Evolutionary conservation across 2,329 filamentous ascomycete species (phyloP).

Genomic region (Epichloe sp.): DNA sequence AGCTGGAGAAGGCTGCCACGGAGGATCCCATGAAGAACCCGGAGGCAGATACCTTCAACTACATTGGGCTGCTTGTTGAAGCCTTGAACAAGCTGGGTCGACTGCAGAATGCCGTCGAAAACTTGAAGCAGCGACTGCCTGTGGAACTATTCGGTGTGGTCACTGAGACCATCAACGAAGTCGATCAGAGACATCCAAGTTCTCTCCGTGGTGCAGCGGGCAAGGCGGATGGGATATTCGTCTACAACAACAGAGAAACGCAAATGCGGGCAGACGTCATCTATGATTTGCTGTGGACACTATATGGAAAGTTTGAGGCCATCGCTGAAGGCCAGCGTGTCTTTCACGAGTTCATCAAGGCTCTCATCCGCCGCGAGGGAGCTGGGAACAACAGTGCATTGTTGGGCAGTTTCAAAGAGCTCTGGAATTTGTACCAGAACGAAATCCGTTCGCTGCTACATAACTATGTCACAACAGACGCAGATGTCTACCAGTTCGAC

Average conservation of each 20-base stretch:
- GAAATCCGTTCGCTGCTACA: conserved; percentile 90
- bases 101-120: conserved; percentile 75
- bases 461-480: conserved; percentile 90
- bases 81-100: conserved; percentile 79
- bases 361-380: conserved; percentile 73
- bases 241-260: conserved; percentile 56
- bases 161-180: conserved; percentile 87
- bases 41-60: conserved; percentile 89
- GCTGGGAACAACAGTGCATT: conserved; percentile 50
- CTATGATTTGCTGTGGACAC: conserved; percentile 77
- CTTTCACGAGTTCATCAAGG: conserved; percentile 81
- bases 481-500: conserved; percentile 55
- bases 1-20: conserved; percentile 47
- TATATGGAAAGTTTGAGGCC: conserved; percentile 94
- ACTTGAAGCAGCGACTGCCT: conserved; percentile 81
- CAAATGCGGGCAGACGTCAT: conserved; percentile 74
- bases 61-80: conserved; percentile 78
- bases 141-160: conserved; percentile 91
- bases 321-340: conserved; percentile 93
- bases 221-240: conserved; percentile 43
- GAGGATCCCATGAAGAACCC: conserved; percentile 91
- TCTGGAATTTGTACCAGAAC: conserved; percentile 97
- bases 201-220: conserved; percentile 47
- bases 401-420: conserved; percentile 81
- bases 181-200: conserved; percentile 85